Percentiles rank a stretch among this genome's conserved stretches.
Conservation (phyloP, 2,329 filamentous ascomycete species). For the Neofusicoccum ribis region DNA sequence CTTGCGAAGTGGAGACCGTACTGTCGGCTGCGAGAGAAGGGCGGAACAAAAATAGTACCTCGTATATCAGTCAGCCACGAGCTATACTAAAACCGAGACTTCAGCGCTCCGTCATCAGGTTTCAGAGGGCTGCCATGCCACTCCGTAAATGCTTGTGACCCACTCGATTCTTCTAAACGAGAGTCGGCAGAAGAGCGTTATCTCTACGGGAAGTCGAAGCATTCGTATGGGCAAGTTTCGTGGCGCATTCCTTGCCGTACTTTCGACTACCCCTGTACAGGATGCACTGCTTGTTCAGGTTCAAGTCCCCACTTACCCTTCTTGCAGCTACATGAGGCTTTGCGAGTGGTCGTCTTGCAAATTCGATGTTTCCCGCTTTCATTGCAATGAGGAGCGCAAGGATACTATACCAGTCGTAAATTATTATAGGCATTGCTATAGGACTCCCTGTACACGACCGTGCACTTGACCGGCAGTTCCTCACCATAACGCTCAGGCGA, state of each 20-base stretch:
- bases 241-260: too few species aligned
- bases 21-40: neutral
- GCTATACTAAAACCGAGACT: neutral
- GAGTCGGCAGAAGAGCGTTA: neutral
- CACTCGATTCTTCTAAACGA: neutral
- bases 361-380: neutral
- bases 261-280: too few species aligned
- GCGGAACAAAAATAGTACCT: neutral
- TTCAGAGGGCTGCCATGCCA: neutral
- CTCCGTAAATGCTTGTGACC: neutral
- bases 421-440: slow-evolving; percentile 2
- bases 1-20: neutral
- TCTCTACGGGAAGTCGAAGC: too few species aligned
- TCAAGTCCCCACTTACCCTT: too few species aligned
- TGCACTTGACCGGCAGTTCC: neutral
- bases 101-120: neutral
- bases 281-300: too few species aligned
- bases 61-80: neutral
- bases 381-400: neutral
- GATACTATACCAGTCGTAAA: neutral
- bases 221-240: too few species aligned
- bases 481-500: neutral
- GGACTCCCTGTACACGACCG: neutral
- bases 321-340: neutral
- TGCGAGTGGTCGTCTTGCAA: neutral